Evolutionary conservation across 805 yeast species (phyloP).

Genomic region (Wickerhamomyces canadensis): DNA sequence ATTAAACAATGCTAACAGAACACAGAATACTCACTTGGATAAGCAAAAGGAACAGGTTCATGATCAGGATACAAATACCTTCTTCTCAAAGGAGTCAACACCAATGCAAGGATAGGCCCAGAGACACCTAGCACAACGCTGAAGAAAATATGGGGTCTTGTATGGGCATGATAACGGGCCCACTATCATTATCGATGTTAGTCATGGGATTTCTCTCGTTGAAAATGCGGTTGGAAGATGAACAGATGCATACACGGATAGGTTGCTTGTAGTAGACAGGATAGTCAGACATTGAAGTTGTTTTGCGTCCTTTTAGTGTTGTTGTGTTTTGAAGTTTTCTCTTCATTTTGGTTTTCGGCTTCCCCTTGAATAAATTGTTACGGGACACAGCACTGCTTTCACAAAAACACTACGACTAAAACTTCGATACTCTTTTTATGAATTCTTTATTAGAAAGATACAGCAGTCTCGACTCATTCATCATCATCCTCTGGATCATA

Average conservation of each 20-base stretch:
- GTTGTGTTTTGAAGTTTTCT: background rate
- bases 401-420: background rate
- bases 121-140: constrained; percentile 58
- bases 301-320: no score
- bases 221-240: constrained; percentile 20
- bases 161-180: constrained; percentile 71
- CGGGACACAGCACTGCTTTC: background rate
- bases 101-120: constrained; percentile 59
- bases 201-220: no score
- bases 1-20: background rate
- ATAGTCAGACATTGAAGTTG: constrained; percentile 1
- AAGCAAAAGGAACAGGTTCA: constrained; percentile 51
- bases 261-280: constrained; percentile 1
- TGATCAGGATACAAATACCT: constrained; percentile 61
- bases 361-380: background rate
- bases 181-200: no score
- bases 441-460: no score
- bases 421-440: no score
- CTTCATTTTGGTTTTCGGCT: background rate
- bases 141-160: constrained; percentile 68
- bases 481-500: constrained; percentile 28
- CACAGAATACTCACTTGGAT: constrained; percentile 29
- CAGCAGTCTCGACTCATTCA: no score
- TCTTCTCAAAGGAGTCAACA: constrained; percentile 65
- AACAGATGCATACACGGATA: constrained; percentile 1